Evolutionary conservation across 2,329 filamentous ascomycete species (phyloP), one percentile per base, ranked within the genome.

Genomic region (Gremmenia infestans): DNA sequence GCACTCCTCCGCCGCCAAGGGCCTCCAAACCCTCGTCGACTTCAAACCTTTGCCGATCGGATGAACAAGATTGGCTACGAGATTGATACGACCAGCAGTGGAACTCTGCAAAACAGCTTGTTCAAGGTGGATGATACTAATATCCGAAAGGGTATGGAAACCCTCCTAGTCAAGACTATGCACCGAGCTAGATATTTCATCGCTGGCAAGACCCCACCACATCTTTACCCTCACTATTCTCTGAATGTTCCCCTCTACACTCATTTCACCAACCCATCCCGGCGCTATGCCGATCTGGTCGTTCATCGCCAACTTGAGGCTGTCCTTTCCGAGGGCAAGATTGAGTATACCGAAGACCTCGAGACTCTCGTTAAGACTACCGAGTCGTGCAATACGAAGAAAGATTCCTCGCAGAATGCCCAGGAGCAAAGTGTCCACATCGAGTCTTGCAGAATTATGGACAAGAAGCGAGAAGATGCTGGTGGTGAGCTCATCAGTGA

Each of bases 341-440:
- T 89, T 48, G 91, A 97, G 67, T 97, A 94, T 72, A 85, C 78
- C 4, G 94, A 99, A 64, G 94, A 99, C 60, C 73, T 94, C 58
- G 94, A 99, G 70, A 86, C 80, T 55, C 78, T 99, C 43, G 86
- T 86, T 67, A 99, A 97, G 83, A 96, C 89, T 50, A 89, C 92
- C 8, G 94, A 99, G 73, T 85, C 90, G 65, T 96, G 91, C 81
- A 99, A 99, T 78, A 96, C 89, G 70, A 99, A 97, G 85, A 99
- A 97, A 74, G 94, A 99, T 71, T 97, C 92, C 12, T 91, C 94
- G 1, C 93, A 96, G 75, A 94, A 91, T 68, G 94, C 94, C 14
- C 94, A 99, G 72, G 94, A 99, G 73, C 94, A 99, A 76, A 97
- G 94, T 72, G 91, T 99, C 50, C 94, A 99, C 75, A 97, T 99